These are phyloP conservation scores for Ramalina intermedia DNA, from an alignment of 495 filamentous ascomycete species.

Conservation along the genomic window DNA sequence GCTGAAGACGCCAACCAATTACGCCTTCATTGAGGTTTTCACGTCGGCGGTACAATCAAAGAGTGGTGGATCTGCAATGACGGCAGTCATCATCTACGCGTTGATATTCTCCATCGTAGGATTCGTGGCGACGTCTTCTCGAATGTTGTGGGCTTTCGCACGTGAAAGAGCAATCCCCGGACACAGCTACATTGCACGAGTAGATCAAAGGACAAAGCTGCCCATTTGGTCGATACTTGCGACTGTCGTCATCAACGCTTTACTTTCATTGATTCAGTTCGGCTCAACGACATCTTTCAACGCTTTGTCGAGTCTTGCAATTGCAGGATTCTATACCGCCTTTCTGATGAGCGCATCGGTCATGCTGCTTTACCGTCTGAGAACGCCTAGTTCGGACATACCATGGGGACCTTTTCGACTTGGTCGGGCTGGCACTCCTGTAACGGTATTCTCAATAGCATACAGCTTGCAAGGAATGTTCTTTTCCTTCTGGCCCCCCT, in stretches of 20 bases:
- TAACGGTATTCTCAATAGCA: not conserved
- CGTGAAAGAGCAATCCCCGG: constrained; percentile 37
- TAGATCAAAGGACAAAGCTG: constrained; percentile 28
- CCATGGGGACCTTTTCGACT: constrained; percentile 5
- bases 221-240: constrained; percentile 36
- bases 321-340: constrained; percentile 21
- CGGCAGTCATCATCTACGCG: constrained; percentile 22
- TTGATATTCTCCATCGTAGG: constrained; percentile 28
- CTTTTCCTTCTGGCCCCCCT: constrained; percentile 6
- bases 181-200: constrained; percentile 25
- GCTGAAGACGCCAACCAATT: constrained; percentile 19
- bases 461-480: constrained; percentile 2
- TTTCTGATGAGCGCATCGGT: constrained; percentile 18
- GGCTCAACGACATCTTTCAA: constrained; percentile 35
- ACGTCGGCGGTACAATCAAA: constrained; percentile 17
- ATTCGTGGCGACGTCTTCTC: constrained; percentile 34
- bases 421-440: not conserved
- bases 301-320: constrained; percentile 28
- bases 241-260: constrained; percentile 27
- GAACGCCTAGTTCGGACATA: not conserved
- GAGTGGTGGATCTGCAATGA: constrained; percentile 21
- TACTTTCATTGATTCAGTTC: constrained; percentile 31
- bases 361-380: not conserved
- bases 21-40: constrained; percentile 30
- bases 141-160: constrained; percentile 41